Evolutionary conservation across 495 filamentous ascomycete species (phyloP).

Genomic region (Lindgomyces ingoldianus): DNA sequence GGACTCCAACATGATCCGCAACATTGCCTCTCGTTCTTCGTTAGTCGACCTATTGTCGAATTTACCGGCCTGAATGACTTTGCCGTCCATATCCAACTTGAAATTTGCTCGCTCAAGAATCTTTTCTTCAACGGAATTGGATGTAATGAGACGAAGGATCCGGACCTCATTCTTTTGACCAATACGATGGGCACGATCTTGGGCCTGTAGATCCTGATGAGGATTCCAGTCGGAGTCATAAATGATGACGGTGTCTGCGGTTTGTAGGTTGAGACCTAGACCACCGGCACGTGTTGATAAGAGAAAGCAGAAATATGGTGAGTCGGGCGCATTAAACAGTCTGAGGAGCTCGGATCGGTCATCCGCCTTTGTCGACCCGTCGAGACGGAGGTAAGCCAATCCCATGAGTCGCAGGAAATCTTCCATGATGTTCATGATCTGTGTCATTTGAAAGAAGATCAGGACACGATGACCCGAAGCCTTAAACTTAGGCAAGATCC

Average conservation of each 20-base stretch:
- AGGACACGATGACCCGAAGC: conserved; percentile 86
- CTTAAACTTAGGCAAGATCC: conserved; percentile 90
- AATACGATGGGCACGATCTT: conserved; percentile 99
- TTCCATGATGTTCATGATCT: conserved; percentile 99
- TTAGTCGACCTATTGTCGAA: conserved; percentile 99
- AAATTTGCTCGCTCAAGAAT: conserved; percentile 95
- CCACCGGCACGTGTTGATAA: conserved; percentile 99
- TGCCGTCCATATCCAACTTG: conserved; percentile 99
- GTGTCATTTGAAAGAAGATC: conserved; percentile 99
- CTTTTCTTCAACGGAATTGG: conserved; percentile 97
- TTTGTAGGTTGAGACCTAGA: conserved; percentile 93
- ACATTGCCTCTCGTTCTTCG: conserved; percentile 93
- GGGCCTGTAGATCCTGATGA: conserved; percentile 97
- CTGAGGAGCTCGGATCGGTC: conserved; percentile 89
- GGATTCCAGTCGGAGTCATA: conserved; percentile 99
- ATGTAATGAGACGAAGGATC: conserved; percentile 91
- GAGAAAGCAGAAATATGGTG: conserved; percentile 95
- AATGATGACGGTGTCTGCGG: conserved; percentile 97
- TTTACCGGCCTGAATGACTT: conserved; percentile 97
- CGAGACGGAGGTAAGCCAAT: conserved; percentile 83
- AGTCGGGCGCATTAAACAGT: conserved; percentile 84
- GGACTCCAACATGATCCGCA: conserved; percentile 85
- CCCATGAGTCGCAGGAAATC: conserved; percentile 87
- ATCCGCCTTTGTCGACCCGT: conserved; percentile 95
- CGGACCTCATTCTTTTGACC: conserved; percentile 99